phyloP scores from a whole-genome alignment of 2,329 filamentous ascomycete species.

The Fusarium liriodendri region DNA sequence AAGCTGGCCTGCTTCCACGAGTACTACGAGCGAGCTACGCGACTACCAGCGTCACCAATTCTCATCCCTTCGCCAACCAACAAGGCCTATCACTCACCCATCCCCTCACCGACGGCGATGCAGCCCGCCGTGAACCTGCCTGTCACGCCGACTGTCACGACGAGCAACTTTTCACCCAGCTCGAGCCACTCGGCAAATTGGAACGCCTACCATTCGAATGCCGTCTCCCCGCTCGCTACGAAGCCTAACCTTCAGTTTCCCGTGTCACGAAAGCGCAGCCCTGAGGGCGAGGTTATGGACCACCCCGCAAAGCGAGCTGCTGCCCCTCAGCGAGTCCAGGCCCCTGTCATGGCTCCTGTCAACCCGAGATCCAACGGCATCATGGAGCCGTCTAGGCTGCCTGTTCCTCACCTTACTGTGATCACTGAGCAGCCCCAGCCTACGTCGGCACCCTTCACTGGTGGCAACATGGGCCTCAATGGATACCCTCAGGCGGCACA shows the following conservation, averaged over 20 bases:
- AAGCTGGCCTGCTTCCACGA: conserved; percentile 85
- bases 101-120: conserved; percentile 61
- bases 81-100: conserved; percentile 56
- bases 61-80: conserved; percentile 55
- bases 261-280: conserved; percentile 61
- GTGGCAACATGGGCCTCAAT: conserved; percentile 48
- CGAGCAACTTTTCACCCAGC: conserved; percentile 54
- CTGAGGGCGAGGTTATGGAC: conserved; percentile 62
- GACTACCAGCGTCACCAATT: conserved; percentile 55
- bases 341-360: conserved; percentile 27
- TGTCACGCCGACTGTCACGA: conserved; percentile 48
- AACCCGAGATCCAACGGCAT: conserved; percentile 35
- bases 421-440: conserved; percentile 59
- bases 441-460: conserved; percentile 42
- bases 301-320: conserved; percentile 65
- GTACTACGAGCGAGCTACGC: conserved; percentile 80
- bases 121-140: conserved; percentile 46
- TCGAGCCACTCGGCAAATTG: conserved; percentile 52
- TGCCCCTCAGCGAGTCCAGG: conserved; percentile 38
- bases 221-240: conserved; percentile 60
- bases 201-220: conserved; percentile 53
- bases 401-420: conserved; percentile 77
- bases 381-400: conserved; percentile 61
- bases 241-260: conserved; percentile 58
- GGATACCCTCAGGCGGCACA: conserved; percentile 50